A percentile compares a stretch with the other conserved stretches of the same genome.
These are phyloP conservation scores for Aspergillus mulundensis DNA, from an alignment of 495 filamentous ascomycete genomes.

Conservation along the genomic window DNA sequence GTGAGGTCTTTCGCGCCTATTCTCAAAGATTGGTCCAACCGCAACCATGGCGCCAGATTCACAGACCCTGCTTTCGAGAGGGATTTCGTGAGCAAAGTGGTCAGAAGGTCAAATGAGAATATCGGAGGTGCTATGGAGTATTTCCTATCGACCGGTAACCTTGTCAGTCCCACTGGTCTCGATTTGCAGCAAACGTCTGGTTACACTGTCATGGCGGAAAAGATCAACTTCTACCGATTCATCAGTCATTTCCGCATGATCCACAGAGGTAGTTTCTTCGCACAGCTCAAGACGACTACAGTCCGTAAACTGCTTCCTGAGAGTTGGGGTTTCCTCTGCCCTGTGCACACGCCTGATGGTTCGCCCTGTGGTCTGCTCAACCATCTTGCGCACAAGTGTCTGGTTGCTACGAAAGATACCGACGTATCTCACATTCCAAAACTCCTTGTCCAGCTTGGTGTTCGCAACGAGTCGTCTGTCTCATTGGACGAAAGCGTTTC, in stretches of 20 bases:
- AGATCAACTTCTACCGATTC: conserved; percentile 98
- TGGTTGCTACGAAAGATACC: conserved; percentile 67
- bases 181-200: conserved; percentile 93
- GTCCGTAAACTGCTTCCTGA: conserved; percentile 93
- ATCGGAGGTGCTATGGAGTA: conserved; percentile 83
- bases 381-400: conserved; percentile 94
- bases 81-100: conserved; percentile 73
- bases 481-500: conserved; percentile 75
- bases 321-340: conserved; percentile 96
- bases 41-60: conserved; percentile 59
- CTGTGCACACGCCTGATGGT: conserved; percentile 96
- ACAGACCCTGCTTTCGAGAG: conserved; percentile 66
- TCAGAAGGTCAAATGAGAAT: conserved; percentile 79
- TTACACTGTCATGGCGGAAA: conserved; percentile 94
- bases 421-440: conserved; percentile 69
- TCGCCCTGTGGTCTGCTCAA: conserved; percentile 90
- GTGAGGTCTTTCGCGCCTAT: conserved; percentile 59
- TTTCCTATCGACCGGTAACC: conserved; percentile 93
- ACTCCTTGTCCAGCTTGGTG: conserved; percentile 72
- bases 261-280: conserved; percentile 97
- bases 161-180: conserved; percentile 83
- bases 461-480: conserved; percentile 65
- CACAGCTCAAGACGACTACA: conserved; percentile 93
- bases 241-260: conserved; percentile 99
- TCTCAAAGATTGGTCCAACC: conserved; percentile 66